Conservation (phyloP, 129 eudicot species). For the Chrysanthemum seticuspe region DNA sequence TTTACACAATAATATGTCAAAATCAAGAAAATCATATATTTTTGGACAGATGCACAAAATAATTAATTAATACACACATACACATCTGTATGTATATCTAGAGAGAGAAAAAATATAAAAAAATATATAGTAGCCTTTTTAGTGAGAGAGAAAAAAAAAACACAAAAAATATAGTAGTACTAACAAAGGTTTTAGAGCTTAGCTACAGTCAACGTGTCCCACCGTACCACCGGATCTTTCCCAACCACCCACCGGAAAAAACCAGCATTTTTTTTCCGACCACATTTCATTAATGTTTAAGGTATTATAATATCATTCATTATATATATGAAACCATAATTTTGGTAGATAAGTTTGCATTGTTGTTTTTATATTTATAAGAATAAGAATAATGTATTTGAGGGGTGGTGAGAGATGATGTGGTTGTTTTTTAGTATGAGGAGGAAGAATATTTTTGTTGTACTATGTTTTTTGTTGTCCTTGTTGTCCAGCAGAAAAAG, state of each 20-base stretch:
- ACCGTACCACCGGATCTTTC: slow-evolving; percentile 32
- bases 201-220: slow-evolving; percentile 40
- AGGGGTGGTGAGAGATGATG: neutral
- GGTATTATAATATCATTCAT: too few species aligned
- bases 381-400: slow-evolving; percentile 2
- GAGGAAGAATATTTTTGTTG: neutral
- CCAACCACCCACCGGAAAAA: slow-evolving; percentile 11
- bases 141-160: slow-evolving; percentile 9
- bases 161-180: slow-evolving; percentile 1
- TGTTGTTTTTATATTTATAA: neutral
- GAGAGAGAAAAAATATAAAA: slow-evolving; percentile 23
- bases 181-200: slow-evolving; percentile 25
- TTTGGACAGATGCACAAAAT: slow-evolving; percentile 29
- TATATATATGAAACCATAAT: too few species aligned
- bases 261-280: neutral
- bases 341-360: neutral
- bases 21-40: slow-evolving; percentile 26
- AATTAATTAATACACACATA: slow-evolving; percentile 13
- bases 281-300: neutral
- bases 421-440: too few species aligned
- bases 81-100: slow-evolving; percentile 33
- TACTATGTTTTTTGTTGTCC: slow-evolving; percentile 10
- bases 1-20: slow-evolving; percentile 20
- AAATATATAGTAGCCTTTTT: neutral
- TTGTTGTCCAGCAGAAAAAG: slow-evolving; percentile 33